These are phyloP conservation scores for Phytophthora pini DNA, from an alignment of 352 stramenopile genomes.

Conservation along the genomic window DNA sequence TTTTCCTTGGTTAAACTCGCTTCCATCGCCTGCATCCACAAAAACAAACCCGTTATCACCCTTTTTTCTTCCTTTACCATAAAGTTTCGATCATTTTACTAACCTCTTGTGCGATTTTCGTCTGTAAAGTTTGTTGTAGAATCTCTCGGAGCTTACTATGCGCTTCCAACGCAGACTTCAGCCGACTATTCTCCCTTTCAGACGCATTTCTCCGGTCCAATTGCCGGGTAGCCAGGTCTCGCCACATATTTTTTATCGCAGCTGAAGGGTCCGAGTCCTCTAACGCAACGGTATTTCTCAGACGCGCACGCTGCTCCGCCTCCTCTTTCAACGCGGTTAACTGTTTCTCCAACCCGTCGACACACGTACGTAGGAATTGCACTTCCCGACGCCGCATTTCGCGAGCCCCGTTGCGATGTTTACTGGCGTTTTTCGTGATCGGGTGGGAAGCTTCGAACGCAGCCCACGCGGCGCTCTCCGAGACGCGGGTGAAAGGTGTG, in stretches of 20 bases:
- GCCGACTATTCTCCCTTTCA: conserved; percentile 35
- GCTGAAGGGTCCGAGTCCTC: conserved; percentile 3
- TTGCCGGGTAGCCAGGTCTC: conserved; percentile 34
- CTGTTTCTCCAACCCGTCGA: conserved; percentile 27
- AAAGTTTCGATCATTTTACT: not conserved
- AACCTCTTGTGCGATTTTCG: conserved; percentile 31
- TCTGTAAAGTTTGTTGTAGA: conserved; percentile 37
- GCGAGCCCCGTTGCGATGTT: conserved; percentile 41
- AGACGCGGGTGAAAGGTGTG: not conserved
- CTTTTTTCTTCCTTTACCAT: not conserved
- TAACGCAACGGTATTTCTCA: not conserved
- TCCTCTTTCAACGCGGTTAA: conserved; percentile 20
- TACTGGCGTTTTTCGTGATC: conserved; percentile 19
- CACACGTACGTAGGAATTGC: conserved; percentile 24
- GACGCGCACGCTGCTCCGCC: conserved; percentile 8
- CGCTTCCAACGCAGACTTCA: conserved; percentile 31
- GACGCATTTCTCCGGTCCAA: conserved; percentile 33
- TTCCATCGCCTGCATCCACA: conserved; percentile 27
- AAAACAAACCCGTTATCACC: not conserved
- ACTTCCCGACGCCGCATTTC: conserved; percentile 42
- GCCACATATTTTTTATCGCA: conserved; percentile 26
- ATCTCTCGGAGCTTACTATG: conserved; percentile 36
- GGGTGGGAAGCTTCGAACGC: conserved; percentile 29
- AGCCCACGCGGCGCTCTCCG: conserved; percentile 17
- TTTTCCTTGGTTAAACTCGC: conserved; percentile 26